Conservation (phyloP, 352 stramenopile species). For the Pythium folliculosum region DNA sequence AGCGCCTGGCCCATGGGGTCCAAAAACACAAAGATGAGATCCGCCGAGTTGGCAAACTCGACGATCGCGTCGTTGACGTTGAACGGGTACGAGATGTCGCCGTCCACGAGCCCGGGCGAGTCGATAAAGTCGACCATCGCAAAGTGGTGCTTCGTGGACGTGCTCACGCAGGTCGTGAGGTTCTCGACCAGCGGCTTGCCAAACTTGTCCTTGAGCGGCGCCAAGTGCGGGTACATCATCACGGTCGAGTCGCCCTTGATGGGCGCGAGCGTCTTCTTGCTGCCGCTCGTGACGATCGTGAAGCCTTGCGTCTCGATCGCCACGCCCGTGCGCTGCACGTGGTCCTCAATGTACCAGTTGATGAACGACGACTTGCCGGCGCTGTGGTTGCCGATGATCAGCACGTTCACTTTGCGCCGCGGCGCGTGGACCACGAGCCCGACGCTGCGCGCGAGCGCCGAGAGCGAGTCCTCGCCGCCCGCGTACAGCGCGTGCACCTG, state of each 20-base stretch:
- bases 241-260: conserved; percentile 69
- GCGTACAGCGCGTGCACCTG: conserved; percentile 42
- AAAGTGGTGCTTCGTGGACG: conserved; percentile 52
- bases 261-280: conserved; percentile 50
- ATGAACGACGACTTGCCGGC: conserved; percentile 77
- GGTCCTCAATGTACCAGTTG: conserved; percentile 67
- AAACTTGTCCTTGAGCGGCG: conserved; percentile 51
- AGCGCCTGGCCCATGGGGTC: conserved; percentile 66
- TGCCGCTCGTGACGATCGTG: conserved; percentile 63
- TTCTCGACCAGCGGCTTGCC: conserved; percentile 66
- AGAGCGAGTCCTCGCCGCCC: conserved; percentile 29
- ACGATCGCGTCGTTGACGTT: conserved; percentile 66
- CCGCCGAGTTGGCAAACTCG: conserved; percentile 46
- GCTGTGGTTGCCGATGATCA: conserved; percentile 78
- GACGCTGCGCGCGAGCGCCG: conserved; percentile 35
- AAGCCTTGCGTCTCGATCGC: conserved; percentile 73
- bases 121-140: conserved; percentile 74
- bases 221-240: conserved; percentile 59
- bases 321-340: conserved; percentile 62
- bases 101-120: conserved; percentile 66
- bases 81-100: conserved; percentile 70
- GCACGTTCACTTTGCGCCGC: conserved; percentile 66
- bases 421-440: conserved; percentile 46
- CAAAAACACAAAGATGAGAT: conserved; percentile 74
- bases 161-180: conserved; percentile 57